phyloP scores from a whole-genome alignment of 2,329 filamentous ascomycete genomes.

The Alternaria sp. region DNA sequence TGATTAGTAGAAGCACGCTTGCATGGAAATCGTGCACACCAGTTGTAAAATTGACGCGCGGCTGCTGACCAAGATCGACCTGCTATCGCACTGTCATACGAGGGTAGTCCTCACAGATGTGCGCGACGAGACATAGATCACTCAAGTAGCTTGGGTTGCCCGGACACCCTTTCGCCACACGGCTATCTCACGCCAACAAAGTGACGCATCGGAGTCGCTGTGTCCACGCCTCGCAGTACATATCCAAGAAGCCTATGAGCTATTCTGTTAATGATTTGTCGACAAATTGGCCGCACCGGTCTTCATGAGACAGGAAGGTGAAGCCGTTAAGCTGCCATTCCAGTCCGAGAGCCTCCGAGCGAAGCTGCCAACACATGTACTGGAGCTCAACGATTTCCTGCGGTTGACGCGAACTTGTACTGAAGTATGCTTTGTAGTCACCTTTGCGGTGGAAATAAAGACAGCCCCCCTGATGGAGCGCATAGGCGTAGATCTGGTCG shows the following conservation, averaged over 20 bases:
- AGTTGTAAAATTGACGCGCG: neutral
- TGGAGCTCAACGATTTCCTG: neutral
- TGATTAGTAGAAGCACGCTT: neutral
- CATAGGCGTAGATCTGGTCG: neutral
- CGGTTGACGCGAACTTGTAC: neutral
- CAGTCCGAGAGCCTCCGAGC: neutral
- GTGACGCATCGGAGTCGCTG: neutral
- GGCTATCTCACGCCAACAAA: neutral
- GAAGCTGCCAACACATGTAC: neutral
- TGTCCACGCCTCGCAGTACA: neutral
- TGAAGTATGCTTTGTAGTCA: neutral
- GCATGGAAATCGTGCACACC: neutral
- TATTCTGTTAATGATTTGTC: rapidly evolving
- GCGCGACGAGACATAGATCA: neutral
- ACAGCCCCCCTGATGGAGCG: neutral
- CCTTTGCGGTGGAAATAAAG: neutral
- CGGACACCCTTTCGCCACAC: neutral
- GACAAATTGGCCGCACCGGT: neutral
- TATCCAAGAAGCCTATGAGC: neutral
- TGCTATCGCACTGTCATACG: neutral
- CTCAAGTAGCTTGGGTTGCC: neutral
- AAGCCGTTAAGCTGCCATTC: no score
- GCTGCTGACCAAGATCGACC: neutral
- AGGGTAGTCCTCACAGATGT: neutral
- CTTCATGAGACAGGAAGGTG: no score